Evolutionary conservation across 768 basidiomycete species (phyloP), one percentile per base, ranked within the genome.

Genomic region (Ramaria sp.): DNA sequence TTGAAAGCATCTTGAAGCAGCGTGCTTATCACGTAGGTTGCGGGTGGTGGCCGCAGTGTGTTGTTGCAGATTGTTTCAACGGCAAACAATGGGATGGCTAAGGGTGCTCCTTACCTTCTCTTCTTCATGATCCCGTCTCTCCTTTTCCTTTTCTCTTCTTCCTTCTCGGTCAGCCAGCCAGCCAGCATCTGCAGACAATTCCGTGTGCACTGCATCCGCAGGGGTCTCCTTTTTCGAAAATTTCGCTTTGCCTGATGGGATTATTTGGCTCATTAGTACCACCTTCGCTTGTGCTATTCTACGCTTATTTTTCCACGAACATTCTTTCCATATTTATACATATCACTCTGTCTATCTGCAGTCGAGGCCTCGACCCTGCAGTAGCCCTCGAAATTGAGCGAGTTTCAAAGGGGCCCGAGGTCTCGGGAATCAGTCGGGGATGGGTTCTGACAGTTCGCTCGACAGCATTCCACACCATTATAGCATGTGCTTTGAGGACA

Each of bases 151-250:
- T 65, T 82, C 83, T 56, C 81, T 78, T 22, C 78, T 70, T 57
- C 87, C 85, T 36, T 81, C 87, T 3, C 82, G 66, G 58, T 88
- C 84, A 0, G 81, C 70, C 48, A 88, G 73, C 71, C 74, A 87
- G n/a, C 16, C 83, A 69, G 36, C 86, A 69, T 62, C 90, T 88
- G 16, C 76, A 6, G 53, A 28, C 9, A 27, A 28, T 7, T 44
- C 53, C 47, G 42, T 32, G 30, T 22, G 34, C 10, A 16, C 48
- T 9, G 24, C 28, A 34, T 50, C 18, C 18, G 45, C 22, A 24
- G 1, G 45, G 7, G 25, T 9, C 25, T 27, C 16, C 16, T n/a
- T 20, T 10, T 43, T 43, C 18, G 42, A 43, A 25, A 43, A 25
- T 2, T 15, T 47, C 7, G 28, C 20, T 7, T 25, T 50, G 28